Conservation (phyloP, 768 basidiomycete species). For the Rhodotorula diobovata region DNA sequence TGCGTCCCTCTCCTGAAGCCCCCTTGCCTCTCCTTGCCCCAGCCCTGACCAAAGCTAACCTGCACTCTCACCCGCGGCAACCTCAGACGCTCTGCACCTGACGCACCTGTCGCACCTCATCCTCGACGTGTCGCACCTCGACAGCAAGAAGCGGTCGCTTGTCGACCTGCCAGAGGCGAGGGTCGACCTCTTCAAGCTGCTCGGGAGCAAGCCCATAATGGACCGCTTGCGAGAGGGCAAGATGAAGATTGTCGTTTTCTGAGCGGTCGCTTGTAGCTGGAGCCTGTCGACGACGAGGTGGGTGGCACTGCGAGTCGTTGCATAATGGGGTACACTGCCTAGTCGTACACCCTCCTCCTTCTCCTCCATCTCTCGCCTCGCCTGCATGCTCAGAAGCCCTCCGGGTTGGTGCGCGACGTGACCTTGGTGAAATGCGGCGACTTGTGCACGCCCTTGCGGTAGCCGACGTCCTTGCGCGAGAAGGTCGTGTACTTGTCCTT, state of each 20-base stretch:
- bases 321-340: neutral
- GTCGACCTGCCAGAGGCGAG: slow-evolving; percentile 76
- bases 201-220: slow-evolving; percentile 54
- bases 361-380: neutral
- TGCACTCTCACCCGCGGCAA: rapidly evolving
- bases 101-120: slow-evolving; percentile 78
- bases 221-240: slow-evolving; percentile 57
- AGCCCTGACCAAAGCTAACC: neutral
- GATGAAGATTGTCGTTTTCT: slow-evolving; percentile 76
- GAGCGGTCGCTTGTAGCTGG: too few relatives aligned
- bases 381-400: slow-evolving; percentile 18
- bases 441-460: slow-evolving; percentile 92
- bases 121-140: slow-evolving; percentile 67
- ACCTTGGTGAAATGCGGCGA: slow-evolving; percentile 50
- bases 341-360: slow-evolving; percentile 1
- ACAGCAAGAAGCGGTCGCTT: slow-evolving; percentile 68
- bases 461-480: slow-evolving; percentile 55
- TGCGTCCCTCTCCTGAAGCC: slow-evolving; percentile 19
- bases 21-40: neutral
- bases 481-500: slow-evolving; percentile 95
- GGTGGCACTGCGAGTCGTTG: neutral
- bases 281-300: neutral
- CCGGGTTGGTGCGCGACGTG: slow-evolving; percentile 23
- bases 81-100: slow-evolving; percentile 67
- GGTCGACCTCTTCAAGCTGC: slow-evolving; percentile 69